Evolutionary conservation across 2,329 filamentous ascomycete species (phyloP).

Genomic region (Phyllosticta citriasiana): DNA sequence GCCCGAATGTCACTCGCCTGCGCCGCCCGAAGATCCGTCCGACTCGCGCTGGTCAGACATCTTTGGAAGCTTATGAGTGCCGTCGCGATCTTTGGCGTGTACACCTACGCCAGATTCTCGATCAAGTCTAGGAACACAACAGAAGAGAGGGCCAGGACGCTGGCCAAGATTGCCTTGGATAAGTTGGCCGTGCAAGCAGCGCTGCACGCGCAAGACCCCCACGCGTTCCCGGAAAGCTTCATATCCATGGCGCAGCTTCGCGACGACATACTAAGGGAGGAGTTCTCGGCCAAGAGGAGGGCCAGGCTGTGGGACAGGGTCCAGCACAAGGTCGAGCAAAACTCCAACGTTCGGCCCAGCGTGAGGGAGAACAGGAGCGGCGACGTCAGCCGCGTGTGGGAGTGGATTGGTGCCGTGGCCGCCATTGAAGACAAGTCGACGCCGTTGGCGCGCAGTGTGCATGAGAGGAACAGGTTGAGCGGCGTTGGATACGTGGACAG

Average conservation of each 20-base stretch:
- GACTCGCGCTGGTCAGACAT: conserved; percentile 76
- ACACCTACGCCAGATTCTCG: conserved; percentile 53
- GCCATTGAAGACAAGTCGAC: not conserved
- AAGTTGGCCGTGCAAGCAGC: conserved; percentile 76
- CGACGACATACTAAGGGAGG: conserved; percentile 77
- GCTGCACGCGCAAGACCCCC: conserved; percentile 56
- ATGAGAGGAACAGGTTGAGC: conserved; percentile 24
- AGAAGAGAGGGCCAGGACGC: conserved; percentile 63
- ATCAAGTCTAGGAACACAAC: conserved; percentile 55
- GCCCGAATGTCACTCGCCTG: conserved; percentile 81
- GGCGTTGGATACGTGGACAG: conserved; percentile 18
- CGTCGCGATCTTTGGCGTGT: conserved; percentile 27
- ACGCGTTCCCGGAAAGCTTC: conserved; percentile 60
- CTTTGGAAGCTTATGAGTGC: conserved; percentile 69
- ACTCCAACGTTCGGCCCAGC: conserved; percentile 79
- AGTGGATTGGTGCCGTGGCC: conserved; percentile 53
- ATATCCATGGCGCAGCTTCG: conserved; percentile 81
- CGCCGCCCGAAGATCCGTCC: conserved; percentile 66
- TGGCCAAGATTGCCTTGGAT: conserved; percentile 78
- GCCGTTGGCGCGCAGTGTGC: conserved; percentile 13
- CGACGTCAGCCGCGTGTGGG: conserved; percentile 54
- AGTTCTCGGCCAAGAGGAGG: conserved; percentile 66
- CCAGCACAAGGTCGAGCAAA: conserved; percentile 76
- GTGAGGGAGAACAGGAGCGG: conserved; percentile 51
- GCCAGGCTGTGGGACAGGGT: conserved; percentile 80